Evolutionary conservation across 2,329 filamentous ascomycete species (phyloP), one percentile per base, ranked within the genome.

Genomic region (Colletotrichum paranaense): DNA sequence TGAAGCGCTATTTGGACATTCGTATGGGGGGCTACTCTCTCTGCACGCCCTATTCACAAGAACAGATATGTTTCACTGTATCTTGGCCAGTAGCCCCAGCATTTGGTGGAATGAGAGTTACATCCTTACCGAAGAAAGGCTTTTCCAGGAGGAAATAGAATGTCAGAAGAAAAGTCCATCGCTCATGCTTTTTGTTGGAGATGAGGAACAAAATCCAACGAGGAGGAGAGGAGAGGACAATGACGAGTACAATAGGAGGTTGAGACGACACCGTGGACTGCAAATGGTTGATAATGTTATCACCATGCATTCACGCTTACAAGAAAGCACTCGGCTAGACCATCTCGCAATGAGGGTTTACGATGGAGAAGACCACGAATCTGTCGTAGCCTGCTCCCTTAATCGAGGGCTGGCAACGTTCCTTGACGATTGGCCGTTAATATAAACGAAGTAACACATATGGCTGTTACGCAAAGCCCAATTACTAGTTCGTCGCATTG

Each of bases 1-100:
- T 28, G 84, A 84, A 62, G 87, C 84, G 0, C 78, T 88, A 1
- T 87, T 83, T 53, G 87, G 86, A 0, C 86, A 88, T 69, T 88
- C 86, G 0, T 87, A 86, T 30, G 86, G 86, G 2, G 87, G 86
- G 0, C 78, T 88, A 0, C 88, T 88, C 59, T 79, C 82, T 0
- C 79, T 88, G 3, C 84, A 87, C 71, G 79, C 83, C 0, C 79
- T 88, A 9, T 84, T 85, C 66, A 84, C 80, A 0, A 78, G 80
- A 4, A 83, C 85, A 0, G 75, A 77, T 1, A 78, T 83, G 3
- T 88, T 88, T 67, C 80, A 87, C 67, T 82, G 80, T 8, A 86
- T 83, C 72, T 80, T 87, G 16, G 82, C 83, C 1, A 84, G 82
- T 5, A 88, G 86, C 32, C 86, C 86, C 0, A 84, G 83, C 0